Percentiles rank a stretch among this genome's conserved stretches.
These are phyloP conservation scores for Exophiala xenobiotica DNA, from an alignment of 2,329 filamentous ascomycete genomes.

Conservation along the genomic window DNA sequence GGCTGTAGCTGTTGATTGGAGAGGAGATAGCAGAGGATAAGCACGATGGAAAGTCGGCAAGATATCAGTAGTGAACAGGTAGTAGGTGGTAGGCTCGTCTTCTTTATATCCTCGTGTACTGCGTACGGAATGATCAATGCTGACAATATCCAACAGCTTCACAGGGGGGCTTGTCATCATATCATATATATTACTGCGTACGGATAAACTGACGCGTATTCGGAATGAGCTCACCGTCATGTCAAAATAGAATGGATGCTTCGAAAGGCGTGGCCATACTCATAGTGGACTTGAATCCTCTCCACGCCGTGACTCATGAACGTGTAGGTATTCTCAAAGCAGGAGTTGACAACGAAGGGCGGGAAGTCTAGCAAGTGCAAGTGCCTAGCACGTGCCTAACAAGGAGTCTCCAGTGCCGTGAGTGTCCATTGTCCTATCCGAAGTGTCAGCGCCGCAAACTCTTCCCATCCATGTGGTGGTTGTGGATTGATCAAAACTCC, in stretches of 20 bases:
- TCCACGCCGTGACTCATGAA: too few species aligned
- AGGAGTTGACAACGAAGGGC: background rate
- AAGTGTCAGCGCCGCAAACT: too few species aligned
- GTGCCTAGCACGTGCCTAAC: background rate
- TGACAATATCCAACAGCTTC: too few species aligned
- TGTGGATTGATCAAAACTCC: slow-evolving; percentile 2
- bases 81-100: background rate
- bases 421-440: background rate
- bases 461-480: too few species aligned
- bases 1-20: background rate
- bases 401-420: background rate
- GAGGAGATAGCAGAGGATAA: background rate
- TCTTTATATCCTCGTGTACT: background rate
- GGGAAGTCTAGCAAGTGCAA: background rate
- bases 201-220: too few species aligned
- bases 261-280: too few species aligned
- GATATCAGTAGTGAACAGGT: background rate
- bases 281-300: too few species aligned
- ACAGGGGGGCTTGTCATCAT: too few species aligned
- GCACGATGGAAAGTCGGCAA: background rate
- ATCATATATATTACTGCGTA: too few species aligned
- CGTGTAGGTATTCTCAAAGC: too few species aligned
- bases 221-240: too few species aligned
- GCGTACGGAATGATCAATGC: background rate
- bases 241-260: too few species aligned